Base-by-base conservation (phyloP, 176 grass and related monocot species). In the Cocos nucifera region DNA sequence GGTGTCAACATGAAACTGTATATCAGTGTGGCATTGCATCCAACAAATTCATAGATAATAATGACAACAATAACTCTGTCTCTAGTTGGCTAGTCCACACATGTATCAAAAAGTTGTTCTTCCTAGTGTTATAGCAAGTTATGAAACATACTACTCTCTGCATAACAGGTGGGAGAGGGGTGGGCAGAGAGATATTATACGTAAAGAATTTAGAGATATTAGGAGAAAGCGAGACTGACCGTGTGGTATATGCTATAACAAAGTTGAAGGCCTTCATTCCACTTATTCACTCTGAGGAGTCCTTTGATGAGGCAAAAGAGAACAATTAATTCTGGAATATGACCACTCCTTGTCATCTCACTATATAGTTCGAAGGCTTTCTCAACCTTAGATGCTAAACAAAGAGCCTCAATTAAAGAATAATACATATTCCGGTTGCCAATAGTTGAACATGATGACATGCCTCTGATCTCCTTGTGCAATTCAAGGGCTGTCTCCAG, bases 281-380 rank as follows among this genome's bases (percentile, higher is more conserved):
- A 98, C 79, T 74, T 89, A 66, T 98, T 70, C 39, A 76, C 67
- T 69, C 52, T 66, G 51, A 89, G 25, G 53, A 98, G 74, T 54
- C 79, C 84, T 72, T 86, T 98, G 71, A 98, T 56, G 51, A 92
- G 76, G 66, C 73, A 88, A 88, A 92, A 71, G 70, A 98, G 83
- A 51, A 77, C 39, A 49, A 63, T 63, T 67, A 98, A 56, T 28
- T 98, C 88, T 70, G 82, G 78, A 24, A 80, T 66, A 67, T 71
- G 69, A 54, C 82, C 79, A 60, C 62, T 65, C 62, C 57, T 88
- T 2, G 66, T 70, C 82, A 98, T 81, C 65, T 98, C 81, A 76
- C 69, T 83, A 49, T 92, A 88, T 72, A 98, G 67, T 69, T 76
- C 76, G 72, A 92, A 83, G 28, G 87, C 93, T 48, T 88, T 71